Evolutionary conservation across 1,139 yeast genomes (phyloP), one percentile per base, ranked within the genome.

Genomic region (Pichia cactophila): DNA sequence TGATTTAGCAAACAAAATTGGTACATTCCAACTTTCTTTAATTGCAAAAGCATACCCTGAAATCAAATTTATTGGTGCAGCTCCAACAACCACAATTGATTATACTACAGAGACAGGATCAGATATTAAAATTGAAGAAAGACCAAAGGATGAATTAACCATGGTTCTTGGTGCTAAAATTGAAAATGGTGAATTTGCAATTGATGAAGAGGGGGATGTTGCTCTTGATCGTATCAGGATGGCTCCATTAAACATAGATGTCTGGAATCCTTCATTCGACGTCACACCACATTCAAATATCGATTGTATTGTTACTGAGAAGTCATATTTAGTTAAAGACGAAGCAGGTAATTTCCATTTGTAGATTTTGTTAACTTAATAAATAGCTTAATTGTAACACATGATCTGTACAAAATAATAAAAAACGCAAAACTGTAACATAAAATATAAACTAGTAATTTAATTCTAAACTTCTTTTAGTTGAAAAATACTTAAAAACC

Each of bases 221-320:
- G 55, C 55, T 20, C 52, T 65, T 16, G 58, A 77, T 5, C 78
- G 77, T 33, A 86, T 88, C n/a, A 86, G 87, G 33, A 77, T 86
- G 50, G 96, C 96, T 0, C 94, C 97, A 2, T 86, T 86, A 2
- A 86, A 85, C 0, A 85, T 90, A 39, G 71, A 75, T 3, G 96
- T 88, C 1, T 92, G 97, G 97, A 92, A 92, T 61, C 98, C 98
- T 1, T 86, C 97, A 0, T 92, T 92, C 61, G 98, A 92, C 64
- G 90, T 92, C 12, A 88, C 97, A 8, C 96, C 96, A 0, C 81
- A 83, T 60, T 75, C 74, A 43, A 70, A 84, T 45, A 88, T 92
- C 50, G 96, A 89, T 61, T 86, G 89, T 51, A 87, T 92, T 54
- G 87, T 90, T 33, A 90, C 97, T 1, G 97, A 92, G 65, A 71